phyloP scores from a whole-genome alignment of 345 rosid species.

The Psidium friedrichsthalianum region DNA sequence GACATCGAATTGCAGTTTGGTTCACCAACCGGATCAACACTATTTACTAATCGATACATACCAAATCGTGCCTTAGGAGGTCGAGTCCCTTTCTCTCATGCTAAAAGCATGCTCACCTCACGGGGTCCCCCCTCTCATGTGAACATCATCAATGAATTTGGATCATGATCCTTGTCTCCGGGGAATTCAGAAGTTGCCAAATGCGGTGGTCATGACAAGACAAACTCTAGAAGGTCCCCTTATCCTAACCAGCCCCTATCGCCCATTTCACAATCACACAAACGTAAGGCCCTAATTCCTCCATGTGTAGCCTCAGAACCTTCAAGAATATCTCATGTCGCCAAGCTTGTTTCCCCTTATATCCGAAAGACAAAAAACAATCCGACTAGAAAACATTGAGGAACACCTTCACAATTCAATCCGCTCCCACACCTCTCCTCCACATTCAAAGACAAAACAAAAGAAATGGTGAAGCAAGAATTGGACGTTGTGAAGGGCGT shows the following conservation, averaged over 20 bases:
- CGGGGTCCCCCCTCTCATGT: not conserved
- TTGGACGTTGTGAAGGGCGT: slow-evolving; percentile 71
- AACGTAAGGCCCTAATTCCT: not conserved
- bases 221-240: not conserved
- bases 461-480: slow-evolving; percentile 26
- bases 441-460: not conserved
- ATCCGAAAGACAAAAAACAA: not conserved
- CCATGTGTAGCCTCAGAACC: not conserved
- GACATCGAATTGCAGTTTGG: not conserved
- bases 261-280: not conserved
- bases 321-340: not conserved
- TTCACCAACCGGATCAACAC: not conserved
- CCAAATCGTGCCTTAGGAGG: not conserved
- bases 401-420: not conserved
- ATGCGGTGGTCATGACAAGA: rapidly evolving
- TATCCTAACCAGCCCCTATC: not conserved
- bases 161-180: not conserved
- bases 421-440: not conserved
- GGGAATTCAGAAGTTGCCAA: not conserved
- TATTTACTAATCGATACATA: too few relatives aligned
- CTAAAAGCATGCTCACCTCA: not conserved
- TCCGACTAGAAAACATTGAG: not conserved
- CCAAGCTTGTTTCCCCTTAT: not conserved
- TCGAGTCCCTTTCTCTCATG: not conserved
- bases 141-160: not conserved